phyloP scores from a whole-genome alignment of 2,329 filamentous ascomycete species.

The Ceratocystis harringtonii region DNA sequence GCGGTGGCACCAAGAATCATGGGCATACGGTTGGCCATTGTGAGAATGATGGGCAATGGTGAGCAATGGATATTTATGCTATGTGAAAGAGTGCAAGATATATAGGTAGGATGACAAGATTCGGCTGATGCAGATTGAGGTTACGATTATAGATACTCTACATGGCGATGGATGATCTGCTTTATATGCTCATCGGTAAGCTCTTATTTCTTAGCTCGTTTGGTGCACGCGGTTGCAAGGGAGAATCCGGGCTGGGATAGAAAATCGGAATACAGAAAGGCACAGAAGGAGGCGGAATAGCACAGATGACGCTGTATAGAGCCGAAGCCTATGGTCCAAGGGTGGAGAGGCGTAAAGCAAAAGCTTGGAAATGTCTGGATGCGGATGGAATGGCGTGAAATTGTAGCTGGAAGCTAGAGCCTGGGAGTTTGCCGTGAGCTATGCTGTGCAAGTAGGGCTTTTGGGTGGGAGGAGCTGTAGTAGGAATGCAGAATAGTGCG shows the following conservation, averaged over 20 bases:
- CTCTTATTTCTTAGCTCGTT: background rate
- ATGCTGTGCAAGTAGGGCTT: background rate
- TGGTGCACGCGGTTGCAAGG: background rate
- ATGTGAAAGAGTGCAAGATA: background rate
- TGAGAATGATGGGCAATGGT: conserved; percentile 14
- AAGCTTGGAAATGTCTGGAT: background rate
- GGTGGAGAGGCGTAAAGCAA: background rate
- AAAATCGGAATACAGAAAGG: background rate
- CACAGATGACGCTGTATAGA: background rate
- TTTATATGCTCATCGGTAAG: background rate
- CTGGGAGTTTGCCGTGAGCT: background rate
- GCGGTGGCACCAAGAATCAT: conserved; percentile 44
- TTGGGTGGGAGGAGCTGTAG: background rate
- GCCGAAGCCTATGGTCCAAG: background rate
- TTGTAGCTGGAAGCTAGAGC: background rate
- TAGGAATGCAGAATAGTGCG: background rate
- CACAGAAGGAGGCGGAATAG: background rate
- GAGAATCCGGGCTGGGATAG: background rate
- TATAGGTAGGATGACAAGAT: background rate
- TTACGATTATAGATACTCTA: no score
- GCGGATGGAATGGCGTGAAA: background rate
- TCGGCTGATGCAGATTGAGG: background rate
- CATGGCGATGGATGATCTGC: background rate
- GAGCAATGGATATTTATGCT: background rate
- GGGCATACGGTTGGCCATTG: conserved; percentile 34